These are phyloP conservation scores for Dioszegia hungarica DNA, from an alignment of 768 basidiomycete genomes.

Conservation along the genomic window DNA sequence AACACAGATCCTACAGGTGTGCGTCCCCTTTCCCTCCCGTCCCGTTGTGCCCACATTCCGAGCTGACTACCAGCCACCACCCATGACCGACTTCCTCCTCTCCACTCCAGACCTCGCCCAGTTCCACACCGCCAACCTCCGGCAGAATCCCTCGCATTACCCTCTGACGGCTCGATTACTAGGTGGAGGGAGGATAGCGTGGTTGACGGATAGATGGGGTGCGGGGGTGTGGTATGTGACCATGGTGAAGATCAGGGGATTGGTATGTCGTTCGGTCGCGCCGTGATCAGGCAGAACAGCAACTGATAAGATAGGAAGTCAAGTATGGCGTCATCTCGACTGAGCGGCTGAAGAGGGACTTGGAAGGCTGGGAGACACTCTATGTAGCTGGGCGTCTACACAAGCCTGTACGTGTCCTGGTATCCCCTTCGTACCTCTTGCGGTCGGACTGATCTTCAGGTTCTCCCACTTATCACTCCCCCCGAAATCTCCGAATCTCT, in stretches of 20 bases:
- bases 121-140: constrained; percentile 94
- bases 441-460: constrained; percentile 60
- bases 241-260: constrained; percentile 73
- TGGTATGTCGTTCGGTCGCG: constrained; percentile 56
- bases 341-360: constrained; percentile 79
- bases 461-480: constrained; percentile 8
- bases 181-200: constrained; percentile 76
- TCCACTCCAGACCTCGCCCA: constrained; percentile 88
- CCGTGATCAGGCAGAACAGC: too few species aligned
- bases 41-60: neutral
- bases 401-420: constrained; percentile 61
- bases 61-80: constrained; percentile 49
- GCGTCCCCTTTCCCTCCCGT: neutral
- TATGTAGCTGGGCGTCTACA: constrained; percentile 96
- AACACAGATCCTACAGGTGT: constrained; percentile 45
- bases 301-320: constrained; percentile 59
- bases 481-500: constrained; percentile 67
- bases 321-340: constrained; percentile 96
- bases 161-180: constrained; percentile 77
- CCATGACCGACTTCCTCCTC: constrained; percentile 95
- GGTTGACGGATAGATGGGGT: constrained; percentile 57
- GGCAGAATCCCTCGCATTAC: constrained; percentile 86
- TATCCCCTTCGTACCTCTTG: neutral
- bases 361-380: constrained; percentile 85
- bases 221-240: constrained; percentile 98